Base-by-base conservation (phyloP, 371 early-diverging fungal genomes). In the Mortierella sp. region DNA sequence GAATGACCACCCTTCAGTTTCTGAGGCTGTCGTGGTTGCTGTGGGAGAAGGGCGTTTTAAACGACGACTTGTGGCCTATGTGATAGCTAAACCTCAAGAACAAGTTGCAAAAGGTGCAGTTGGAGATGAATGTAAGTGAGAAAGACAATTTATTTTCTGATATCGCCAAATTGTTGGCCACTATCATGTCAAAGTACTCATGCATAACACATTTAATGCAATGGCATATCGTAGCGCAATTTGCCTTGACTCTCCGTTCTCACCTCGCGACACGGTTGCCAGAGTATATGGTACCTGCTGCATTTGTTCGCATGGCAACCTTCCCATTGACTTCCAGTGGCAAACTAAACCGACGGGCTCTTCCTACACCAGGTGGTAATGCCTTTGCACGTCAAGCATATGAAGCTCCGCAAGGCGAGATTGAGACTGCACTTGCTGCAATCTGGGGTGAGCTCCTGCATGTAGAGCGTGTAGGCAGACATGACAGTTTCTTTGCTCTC, bases 231-330 rank as follows among this genome's bases (percentile, higher is more conserved):
- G 5, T 22, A 52, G 52, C 18, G 52, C n/a, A 52, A n/a, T 14
- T 73, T 0, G 67, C 63, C 9, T 20, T n/a, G n/a, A 43, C 30
- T 2, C 57, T 72, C 9, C 73, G 70, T 28, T 5, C 28, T 1
- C 54, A 70, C 24, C 67, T 78, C 26, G n/a, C 40, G 10, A 12
- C 22, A 0, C 11, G 28, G 0, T 40, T 78, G 9, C 79, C 79
- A 10, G 74, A 70, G 1, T 78, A 78, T 45, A 78, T 78, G 79
- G 45, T 78, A 5, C 79, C 79, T 2, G 14, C 63, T 47, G 70
- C 72, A 20, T 78, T 62, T 39, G 73, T 72, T 3, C 51, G 65
- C 2, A 5, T 78, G 58, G 69, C 68, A 6, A 39, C 39, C 4
- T 43, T 43, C 5, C 45, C 45, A 43, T 43, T 43, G 45, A 43